Base-by-base conservation (phyloP, 495 filamentous ascomycete genomes). In the Daldinia concentrica region DNA sequence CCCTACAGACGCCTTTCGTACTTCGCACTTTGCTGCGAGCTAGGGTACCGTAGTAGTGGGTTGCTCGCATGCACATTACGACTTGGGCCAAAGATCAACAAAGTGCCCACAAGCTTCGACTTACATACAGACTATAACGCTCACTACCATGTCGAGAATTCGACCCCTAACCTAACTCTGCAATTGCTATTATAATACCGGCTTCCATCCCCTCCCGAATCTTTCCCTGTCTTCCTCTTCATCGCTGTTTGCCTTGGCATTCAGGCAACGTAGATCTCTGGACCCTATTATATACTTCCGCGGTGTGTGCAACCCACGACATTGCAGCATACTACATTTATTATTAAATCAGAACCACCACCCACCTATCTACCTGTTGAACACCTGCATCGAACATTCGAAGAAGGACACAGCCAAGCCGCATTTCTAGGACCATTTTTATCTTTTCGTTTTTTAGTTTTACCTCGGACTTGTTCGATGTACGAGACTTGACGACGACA, bases 171-270 rank as follows among this genome's bases (percentile, higher is more conserved):
- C 66, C 54, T 57, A 36, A 57, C 29, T 57, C 17, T 34, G 17
- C 27, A 43, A 45, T 67, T 72, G 43, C 48, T 63, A 59, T 68
- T 70, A 71, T 71, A 65, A 68, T 74, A 60, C 29, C 60, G 60
- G 29, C 72, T 59, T 48, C 48, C 59, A 62, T 62, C 61, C 73
- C 66, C 66, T 64, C 73, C 34, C 64, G 52, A 29, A 43, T 39
- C 56, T 66, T 58, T 43, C 52, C 19, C 57, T 65, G 48, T 50
- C 34, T 62, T 63, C 50, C 30, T 61, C 26, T 54, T 41, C 60
- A 58, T 48, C 69, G 64, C 65, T 52, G 54, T 63, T 59, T 75
- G 69, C 61, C 75, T 77, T 77, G 75, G 75, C 75, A 67, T 63
- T 58, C 62, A 69, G 73, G 75, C 66, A 72, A 65, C 62, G 58